Evolutionary conservation across 139 green algal species (phyloP), one percentile per base, ranked within the genome.

Genomic region (Chloropicon primus): DNA sequence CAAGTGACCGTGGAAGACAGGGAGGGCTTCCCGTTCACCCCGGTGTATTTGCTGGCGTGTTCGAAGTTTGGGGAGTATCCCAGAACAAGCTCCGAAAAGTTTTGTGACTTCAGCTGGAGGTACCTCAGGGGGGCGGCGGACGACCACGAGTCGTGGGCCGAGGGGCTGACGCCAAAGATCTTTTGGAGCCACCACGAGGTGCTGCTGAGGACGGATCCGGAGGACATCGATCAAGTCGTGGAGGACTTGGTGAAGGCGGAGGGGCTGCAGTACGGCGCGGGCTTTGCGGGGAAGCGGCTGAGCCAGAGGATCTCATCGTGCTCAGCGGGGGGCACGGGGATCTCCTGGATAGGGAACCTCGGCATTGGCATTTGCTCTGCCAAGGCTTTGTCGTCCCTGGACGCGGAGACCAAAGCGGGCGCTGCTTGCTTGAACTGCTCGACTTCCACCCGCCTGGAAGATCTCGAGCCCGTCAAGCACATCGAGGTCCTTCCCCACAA

Each of bases 61-160:
- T 98, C 94, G 0, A 74, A 88, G 72, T 84, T 88, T 54, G 23
- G 74, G 3, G 24, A 25, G 24, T 91, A 82, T 17, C 72, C 72
- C 5, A 22, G 5, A 27, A 28, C 75, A 21, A 77, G 75, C 24
- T 21, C 24, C 1, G 74, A 78, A 2, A 41, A 41, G 24, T 24
- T 23, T 2, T 3, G 76, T 25, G 76, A 41, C 0, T 26, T 54
- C 29, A 27, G n/a, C n/a, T 89, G 74, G 73, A 74, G 26, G 21
- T 96, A 97, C 84, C 83, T 95, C 29, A 86, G 90, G 0, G 94
- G 95, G 0, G 95, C 94, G 0, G 95, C 87, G 0, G 95, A 99
- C 79, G 95, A 99, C 74, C 93, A 99, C 85, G 95, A 98, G 84
- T 92, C 81, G 54, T 98, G 94, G 94, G 89, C 92, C 0, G 21